Base-by-base conservation (phyloP, 1,284 basidiomycete species). In the Lentinula novae-zelandiae region DNA sequence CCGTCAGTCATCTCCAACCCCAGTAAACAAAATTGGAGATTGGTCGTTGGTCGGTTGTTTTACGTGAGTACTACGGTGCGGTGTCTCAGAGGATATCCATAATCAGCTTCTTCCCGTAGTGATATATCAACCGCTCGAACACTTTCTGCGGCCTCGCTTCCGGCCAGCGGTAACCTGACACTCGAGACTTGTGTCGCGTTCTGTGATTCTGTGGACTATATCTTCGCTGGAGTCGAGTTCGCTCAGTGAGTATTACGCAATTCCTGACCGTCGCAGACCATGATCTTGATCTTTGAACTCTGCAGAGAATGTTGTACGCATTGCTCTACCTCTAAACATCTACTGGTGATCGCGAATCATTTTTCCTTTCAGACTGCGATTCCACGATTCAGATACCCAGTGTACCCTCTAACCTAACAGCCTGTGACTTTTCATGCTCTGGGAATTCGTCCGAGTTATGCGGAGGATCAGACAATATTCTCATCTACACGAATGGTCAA, bases 231-330 rank as follows among this genome's bases (percentile, higher is more conserved):
- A 33, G 70, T 75, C 4, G 74, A 76, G 64, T 76, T 74, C 52
- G 72, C 72, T 58, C 62, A 59, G 75, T 76, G 63, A 63, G 74
- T 68, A 20, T n/a, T 12, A 60, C 54, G n/a, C 3, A 9, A 9
- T 48, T 0, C 4, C 20, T 22, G 10, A 22, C n/a, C n/a, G 12
- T 53, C 27, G 17, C 5, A 34, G 17, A 57, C 20, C 15, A 53
- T 36, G 34, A 46, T 17, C 56, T 42, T 34, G 57, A 3, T 22
- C n/a, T 52, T 34, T 15, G 10, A 4, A 27, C 22, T 53, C 33
- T 42, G 48, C n/a, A 62, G 76, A 67, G 76, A 78, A 71, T 78
- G 76, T 69, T 77, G 76, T 76, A 68, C 57, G 74, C 68, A 20
- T 27, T 15, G 8, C 15, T 12, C 7, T 3, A 6, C 7, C 22